Base-by-base conservation (phyloP, 495 filamentous ascomycete species). In the Hapsidospora chrysogenum region DNA sequence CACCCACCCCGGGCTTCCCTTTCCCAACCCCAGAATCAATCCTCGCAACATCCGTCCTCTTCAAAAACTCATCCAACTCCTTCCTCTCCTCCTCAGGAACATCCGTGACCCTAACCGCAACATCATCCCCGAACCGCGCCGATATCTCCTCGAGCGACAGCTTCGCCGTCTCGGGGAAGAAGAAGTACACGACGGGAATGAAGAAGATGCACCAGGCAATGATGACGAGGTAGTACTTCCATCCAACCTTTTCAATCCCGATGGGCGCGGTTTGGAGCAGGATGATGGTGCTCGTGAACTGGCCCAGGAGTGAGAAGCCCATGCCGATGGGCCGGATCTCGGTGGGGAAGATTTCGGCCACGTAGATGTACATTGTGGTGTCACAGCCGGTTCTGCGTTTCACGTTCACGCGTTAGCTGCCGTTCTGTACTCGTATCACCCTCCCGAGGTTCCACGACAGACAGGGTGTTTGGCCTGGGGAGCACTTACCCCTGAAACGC, bases 261-360 rank as follows among this genome's bases (percentile, higher is more conserved):
- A 61, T 56, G 0, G 64, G 61, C 4, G 56, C 64, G 1, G 61
- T 58, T 35, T 57, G 49, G 5, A 57, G 36, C 9, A 40, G 20
- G 17, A 46, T 42, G n/a, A 4, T 46, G 39, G 34, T 17, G 51
- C 50, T 31, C n/a, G 36, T n/a, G 21, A 36, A 19, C 21, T 19
- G 10, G 54, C 56, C 18, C 54, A 52, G 11, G 64, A 41, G 4
- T 56, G 64, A n/a, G 28, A 67, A 50, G 13, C 57, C 64, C 45
- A 65, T 58, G 8, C 66, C 64, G 37, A 61, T 54, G 0, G 55
- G 43, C 5, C 66, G 53, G 28, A 69, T 57, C 35, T 64, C 55
- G 0, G 57, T 69, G 0, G 66, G 66, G 49, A 61, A 67, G 14
- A 71, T 66, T 41, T 69, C 65, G 2, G 60, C 51, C 11, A 61